These are phyloP conservation scores for Leucocoprinus leucothites DNA, from an alignment of 768 basidiomycete species.

Conservation along the genomic window DNA sequence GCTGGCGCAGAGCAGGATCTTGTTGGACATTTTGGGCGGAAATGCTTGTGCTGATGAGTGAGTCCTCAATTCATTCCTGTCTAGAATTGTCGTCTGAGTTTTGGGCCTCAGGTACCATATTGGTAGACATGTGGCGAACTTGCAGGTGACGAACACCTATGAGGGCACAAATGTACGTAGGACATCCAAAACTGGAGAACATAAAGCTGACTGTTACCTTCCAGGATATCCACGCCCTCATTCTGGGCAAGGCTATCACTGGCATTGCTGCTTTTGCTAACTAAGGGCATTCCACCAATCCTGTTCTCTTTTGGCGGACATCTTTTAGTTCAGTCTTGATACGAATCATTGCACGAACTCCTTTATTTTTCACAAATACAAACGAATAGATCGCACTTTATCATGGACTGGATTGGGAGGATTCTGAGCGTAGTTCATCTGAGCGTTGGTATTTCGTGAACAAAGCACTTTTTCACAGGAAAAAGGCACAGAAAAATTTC, in stretches of 20 bases:
- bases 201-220: conserved; percentile 11
- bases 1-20: conserved; percentile 70
- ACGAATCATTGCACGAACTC: too few relatives aligned
- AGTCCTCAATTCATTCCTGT: conserved; percentile 24
- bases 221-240: conserved; percentile 87
- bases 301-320: too few relatives aligned
- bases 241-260: conserved; percentile 91
- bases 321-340: too few relatives aligned
- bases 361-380: too few relatives aligned
- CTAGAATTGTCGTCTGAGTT: not conserved
- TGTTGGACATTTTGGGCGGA: conserved; percentile 91
- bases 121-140: conserved; percentile 90
- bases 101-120: conserved; percentile 72
- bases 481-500: too few relatives aligned
- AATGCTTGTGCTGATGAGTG: conserved; percentile 94
- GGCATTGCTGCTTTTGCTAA: conserved; percentile 83
- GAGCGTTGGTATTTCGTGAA: too few relatives aligned
- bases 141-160: conserved; percentile 96
- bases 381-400: too few relatives aligned
- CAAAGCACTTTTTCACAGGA: too few relatives aligned
- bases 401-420: too few relatives aligned
- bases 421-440: too few relatives aligned
- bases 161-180: conserved; percentile 58
- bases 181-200: conserved; percentile 30
- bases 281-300: conserved; percentile 21